These are phyloP conservation scores for Linum trigynum DNA, from an alignment of 345 rosid species.

Conservation along the genomic window DNA sequence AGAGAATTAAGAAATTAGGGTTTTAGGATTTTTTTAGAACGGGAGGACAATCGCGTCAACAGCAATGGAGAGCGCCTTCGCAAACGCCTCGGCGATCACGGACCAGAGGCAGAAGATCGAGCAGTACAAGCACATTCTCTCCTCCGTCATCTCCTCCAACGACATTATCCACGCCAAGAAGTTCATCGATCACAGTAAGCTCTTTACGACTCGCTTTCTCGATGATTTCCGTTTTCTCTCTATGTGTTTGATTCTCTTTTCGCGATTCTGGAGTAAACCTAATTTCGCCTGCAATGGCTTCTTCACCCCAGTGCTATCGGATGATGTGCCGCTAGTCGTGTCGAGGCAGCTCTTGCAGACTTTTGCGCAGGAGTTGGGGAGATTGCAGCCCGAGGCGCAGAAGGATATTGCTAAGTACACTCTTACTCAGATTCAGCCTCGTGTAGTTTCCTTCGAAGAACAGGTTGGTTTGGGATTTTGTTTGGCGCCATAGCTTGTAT, in stretches of 20 bases:
- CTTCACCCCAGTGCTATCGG: conserved; percentile 60
- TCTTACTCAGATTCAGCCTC: conserved; percentile 90
- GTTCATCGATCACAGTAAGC: conserved; percentile 77
- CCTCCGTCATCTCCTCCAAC: conserved; percentile 74
- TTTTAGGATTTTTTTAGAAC: background rate
- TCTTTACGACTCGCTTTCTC: background rate
- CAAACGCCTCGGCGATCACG: conserved; percentile 55
- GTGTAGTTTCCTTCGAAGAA: conserved; percentile 96
- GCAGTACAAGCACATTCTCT: conserved; percentile 85
- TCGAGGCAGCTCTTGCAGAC: conserved; percentile 90
- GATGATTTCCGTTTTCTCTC: background rate
- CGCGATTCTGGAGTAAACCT: background rate
- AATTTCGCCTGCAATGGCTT: background rate
- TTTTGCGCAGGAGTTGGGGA: conserved; percentile 77
- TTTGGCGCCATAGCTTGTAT: background rate
- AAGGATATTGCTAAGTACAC: conserved; percentile 87
- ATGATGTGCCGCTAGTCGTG: conserved; percentile 82
- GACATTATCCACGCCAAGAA: conserved; percentile 69
- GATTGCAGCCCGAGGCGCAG: conserved; percentile 65
- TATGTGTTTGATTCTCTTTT: conserved; percentile 4
- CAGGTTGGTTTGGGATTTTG: conserved; percentile 44
- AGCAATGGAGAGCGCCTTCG: conserved; percentile 67
- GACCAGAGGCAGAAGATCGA: conserved; percentile 99
- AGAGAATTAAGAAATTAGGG: background rate
- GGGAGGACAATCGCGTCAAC: background rate